Percentiles rank a stretch among this genome's conserved stretches.
Conservation (phyloP, 192 early-diverging fungal species). For the Lobulomyces angularis region DNA sequence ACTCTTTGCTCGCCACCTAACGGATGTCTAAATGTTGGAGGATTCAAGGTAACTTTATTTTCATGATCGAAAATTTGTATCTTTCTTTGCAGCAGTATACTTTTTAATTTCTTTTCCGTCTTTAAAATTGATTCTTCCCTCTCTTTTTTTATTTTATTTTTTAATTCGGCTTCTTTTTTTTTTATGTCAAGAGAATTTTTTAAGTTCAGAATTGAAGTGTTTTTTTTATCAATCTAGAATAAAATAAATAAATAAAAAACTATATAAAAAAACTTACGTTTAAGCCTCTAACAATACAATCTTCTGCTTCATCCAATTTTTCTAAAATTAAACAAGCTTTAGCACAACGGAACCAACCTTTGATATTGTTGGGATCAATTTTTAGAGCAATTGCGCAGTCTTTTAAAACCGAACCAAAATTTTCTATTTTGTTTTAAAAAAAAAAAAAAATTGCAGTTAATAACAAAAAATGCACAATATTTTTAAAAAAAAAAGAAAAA, state of each 20-base stretch:
- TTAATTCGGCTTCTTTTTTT: too few relatives aligned
- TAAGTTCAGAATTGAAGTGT: background rate
- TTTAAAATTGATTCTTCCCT: constrained; percentile 5
- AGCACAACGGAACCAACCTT: constrained; percentile 83
- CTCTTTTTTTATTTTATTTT: too few relatives aligned
- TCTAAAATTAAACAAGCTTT: constrained; percentile 70
- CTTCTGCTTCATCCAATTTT: constrained; percentile 68
- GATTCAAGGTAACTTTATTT: constrained; percentile 30
- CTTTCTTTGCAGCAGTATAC: constrained; percentile 7
- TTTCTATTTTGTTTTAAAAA: constrained; percentile 31
- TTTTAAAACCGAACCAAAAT: constrained; percentile 73
- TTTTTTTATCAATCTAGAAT: background rate
- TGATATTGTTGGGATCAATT: constrained; percentile 68
- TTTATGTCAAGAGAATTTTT: too few relatives aligned
- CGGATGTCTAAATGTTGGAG: constrained; percentile 16
- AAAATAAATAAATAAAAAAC: constrained; percentile 12
- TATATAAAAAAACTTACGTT: constrained; percentile 10
- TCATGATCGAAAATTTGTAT: constrained; percentile 17
- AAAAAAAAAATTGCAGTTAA: background rate
- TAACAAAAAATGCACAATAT: background rate
- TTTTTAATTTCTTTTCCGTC: background rate
- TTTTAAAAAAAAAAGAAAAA: constrained; percentile 4
- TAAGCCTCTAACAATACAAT: constrained; percentile 71
- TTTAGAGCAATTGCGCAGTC: constrained; percentile 82
- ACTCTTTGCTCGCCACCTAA: constrained; percentile 13